A percentile compares a stretch with the other conserved stretches of the same genome.
Evolutionary conservation across 768 basidiomycete species (phyloP).

Genomic region (Glaciozyma antarctica): DNA sequence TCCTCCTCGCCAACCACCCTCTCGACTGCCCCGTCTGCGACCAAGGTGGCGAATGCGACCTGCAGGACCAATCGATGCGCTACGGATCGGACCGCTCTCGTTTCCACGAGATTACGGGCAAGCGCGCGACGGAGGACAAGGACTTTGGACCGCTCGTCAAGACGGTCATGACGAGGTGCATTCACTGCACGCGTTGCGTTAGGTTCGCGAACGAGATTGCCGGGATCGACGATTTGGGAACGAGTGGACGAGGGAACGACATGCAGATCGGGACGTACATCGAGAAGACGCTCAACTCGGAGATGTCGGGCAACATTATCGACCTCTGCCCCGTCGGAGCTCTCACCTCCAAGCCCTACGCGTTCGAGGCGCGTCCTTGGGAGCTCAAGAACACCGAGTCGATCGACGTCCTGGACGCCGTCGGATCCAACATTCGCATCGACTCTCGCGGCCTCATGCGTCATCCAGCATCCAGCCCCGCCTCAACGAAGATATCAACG

Average conservation of each 20-base stretch:
- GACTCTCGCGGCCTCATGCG: conserved; percentile 90
- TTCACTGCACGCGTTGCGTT: conserved; percentile 98
- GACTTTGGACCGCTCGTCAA: conserved; percentile 95
- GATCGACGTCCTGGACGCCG: conserved; percentile 85
- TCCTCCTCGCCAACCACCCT: conserved; percentile 92
- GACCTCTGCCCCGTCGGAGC: conserved; percentile 98
- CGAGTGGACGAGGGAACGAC: conserved; percentile 94
- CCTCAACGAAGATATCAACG: conserved; percentile 95
- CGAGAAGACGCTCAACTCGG: conserved; percentile 93
- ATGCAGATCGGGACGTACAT: conserved; percentile 98
- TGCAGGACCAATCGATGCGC: conserved; percentile 98
- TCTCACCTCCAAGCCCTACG: conserved; percentile 94
- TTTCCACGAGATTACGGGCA: conserved; percentile 96
- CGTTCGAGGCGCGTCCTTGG: conserved; percentile 95
- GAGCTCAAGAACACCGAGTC: conserved; percentile 97
- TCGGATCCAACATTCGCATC: conserved; percentile 92
- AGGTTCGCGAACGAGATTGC: conserved; percentile 99
- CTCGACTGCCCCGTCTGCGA: conserved; percentile 98
- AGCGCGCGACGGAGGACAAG: conserved; percentile 97
- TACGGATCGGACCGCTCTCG: conserved; percentile 95
- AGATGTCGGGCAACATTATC: conserved; percentile 91
- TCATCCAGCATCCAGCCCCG: conserved; percentile 95
- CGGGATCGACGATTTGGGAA: conserved; percentile 93
- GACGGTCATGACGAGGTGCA: conserved; percentile 97
- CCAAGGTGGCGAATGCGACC: conserved; percentile 96